phyloP scores from a whole-genome alignment of 139 green algal genomes.

The Dunaliella sp. region DNA sequence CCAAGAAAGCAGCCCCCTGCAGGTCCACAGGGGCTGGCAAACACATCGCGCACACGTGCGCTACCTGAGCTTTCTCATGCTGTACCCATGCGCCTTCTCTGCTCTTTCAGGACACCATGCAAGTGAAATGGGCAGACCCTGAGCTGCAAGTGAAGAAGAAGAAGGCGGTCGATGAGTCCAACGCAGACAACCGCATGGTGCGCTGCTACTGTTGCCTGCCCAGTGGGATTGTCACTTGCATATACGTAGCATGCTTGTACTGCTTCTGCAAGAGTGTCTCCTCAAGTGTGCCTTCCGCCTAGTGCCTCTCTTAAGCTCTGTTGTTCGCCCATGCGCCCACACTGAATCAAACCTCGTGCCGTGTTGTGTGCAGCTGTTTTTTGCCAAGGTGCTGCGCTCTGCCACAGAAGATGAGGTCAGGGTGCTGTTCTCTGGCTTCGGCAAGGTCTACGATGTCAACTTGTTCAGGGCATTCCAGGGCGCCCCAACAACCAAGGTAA shows the following conservation, averaged over 20 bases:
- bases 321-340: too few species aligned
- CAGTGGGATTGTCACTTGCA: background rate
- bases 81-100: too few species aligned
- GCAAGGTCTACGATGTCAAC: constrained; percentile 60
- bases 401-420: constrained; percentile 54
- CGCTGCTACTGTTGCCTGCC: background rate
- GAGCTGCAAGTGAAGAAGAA: constrained; percentile 54
- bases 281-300: too few species aligned
- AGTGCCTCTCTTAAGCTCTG: too few species aligned
- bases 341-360: too few species aligned
- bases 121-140: constrained; percentile 51
- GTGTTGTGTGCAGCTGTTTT: constrained; percentile 62
- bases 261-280: background rate
- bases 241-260: background rate
- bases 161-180: constrained; percentile 46
- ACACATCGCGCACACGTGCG: too few species aligned
- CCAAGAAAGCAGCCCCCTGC: too few species aligned
- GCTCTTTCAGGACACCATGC: constrained; percentile 8
- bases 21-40: too few species aligned
- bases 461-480: constrained; percentile 62
- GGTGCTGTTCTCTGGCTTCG: constrained; percentile 43
- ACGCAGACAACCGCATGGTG: constrained; percentile 49
- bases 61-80: too few species aligned
- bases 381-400: constrained; percentile 59
- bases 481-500: constrained; percentile 45